Evolutionary conservation across 805 yeast genomes (phyloP).

Genomic region (Sungouiozyma ichnusensis): DNA sequence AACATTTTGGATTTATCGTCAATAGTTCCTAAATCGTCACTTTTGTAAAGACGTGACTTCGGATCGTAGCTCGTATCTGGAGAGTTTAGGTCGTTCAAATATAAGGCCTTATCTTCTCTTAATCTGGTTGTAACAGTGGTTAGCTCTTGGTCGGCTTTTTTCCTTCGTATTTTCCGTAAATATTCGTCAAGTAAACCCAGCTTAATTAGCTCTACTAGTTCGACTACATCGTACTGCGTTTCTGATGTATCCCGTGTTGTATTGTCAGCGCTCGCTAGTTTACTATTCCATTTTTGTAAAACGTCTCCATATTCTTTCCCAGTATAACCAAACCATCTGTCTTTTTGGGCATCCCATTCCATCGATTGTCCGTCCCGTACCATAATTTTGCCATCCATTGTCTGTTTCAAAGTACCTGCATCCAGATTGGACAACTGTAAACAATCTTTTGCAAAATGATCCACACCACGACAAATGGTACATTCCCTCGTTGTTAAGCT

Average conservation of each 20-base stretch:
- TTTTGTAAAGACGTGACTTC: constrained; percentile 35
- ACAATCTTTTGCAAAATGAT: constrained; percentile 45
- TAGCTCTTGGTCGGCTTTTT: constrained; percentile 7
- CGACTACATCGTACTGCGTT: constrained; percentile 32
- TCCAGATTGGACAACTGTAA: constrained; percentile 47
- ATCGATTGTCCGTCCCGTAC: constrained; percentile 15
- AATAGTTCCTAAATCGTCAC: constrained; percentile 25
- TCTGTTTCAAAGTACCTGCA: constrained; percentile 25
- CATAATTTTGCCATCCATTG: constrained; percentile 19
- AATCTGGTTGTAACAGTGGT: constrained; percentile 39
- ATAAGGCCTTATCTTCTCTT: constrained; percentile 67
- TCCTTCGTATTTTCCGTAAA: constrained; percentile 8
- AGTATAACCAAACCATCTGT: constrained; percentile 75
- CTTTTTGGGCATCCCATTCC: constrained; percentile 60
- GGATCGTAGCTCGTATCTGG: constrained; percentile 44
- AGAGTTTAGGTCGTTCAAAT: constrained; percentile 41
- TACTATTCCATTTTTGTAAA: constrained; percentile 34
- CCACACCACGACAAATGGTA: constrained; percentile 47
- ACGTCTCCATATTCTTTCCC: constrained; percentile 49
- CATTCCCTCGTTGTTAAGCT: constrained; percentile 27
- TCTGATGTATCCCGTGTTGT: constrained; percentile 8
- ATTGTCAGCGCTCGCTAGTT: constrained; percentile 9
- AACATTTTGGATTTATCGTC: constrained; percentile 37
- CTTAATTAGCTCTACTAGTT: constrained; percentile 34
- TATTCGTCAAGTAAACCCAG: constrained; percentile 23